These are phyloP conservation scores for Kokia cookei DNA, from an alignment of 441 rosid species.

Conservation along the genomic window DNA sequence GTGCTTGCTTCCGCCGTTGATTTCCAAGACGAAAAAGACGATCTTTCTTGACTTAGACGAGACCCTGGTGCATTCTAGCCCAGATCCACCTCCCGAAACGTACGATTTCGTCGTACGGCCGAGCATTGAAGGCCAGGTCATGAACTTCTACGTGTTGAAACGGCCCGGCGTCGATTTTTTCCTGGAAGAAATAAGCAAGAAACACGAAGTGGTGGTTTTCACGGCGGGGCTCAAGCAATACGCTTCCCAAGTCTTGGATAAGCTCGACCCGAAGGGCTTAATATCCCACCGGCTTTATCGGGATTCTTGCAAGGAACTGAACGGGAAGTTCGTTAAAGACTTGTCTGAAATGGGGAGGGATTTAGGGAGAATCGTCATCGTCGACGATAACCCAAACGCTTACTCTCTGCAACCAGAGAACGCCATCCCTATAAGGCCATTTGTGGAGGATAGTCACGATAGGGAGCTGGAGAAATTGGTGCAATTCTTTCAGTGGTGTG, in stretches of 20 bases:
- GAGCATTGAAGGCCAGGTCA: constrained; percentile 47
- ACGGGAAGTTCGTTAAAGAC: constrained; percentile 69
- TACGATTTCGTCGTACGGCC: constrained; percentile 66
- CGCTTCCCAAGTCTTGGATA: constrained; percentile 72
- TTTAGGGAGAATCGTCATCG: constrained; percentile 53
- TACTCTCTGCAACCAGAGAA: constrained; percentile 73
- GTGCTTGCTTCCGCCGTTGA: constrained; percentile 30
- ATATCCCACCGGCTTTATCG: constrained; percentile 55
- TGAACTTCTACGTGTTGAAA: constrained; percentile 71
- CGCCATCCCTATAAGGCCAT: constrained; percentile 65
- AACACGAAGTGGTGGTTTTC: constrained; percentile 73
- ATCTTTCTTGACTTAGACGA: constrained; percentile 88
- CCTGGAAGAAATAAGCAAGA: constrained; percentile 40
- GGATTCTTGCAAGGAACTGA: constrained; percentile 56
- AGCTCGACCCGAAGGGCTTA: constrained; percentile 39
- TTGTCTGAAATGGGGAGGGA: constrained; percentile 59
- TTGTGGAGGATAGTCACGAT: constrained; percentile 47
- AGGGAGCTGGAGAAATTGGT: constrained; percentile 46
- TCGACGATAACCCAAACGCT: constrained; percentile 77
- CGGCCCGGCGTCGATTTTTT: constrained; percentile 78
- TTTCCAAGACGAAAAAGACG: constrained; percentile 38
- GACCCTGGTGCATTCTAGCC: constrained; percentile 65
- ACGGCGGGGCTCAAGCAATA: constrained; percentile 78
- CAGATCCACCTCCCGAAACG: constrained; percentile 51
- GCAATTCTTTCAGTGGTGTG: constrained; percentile 48